Conservation (phyloP, 768 basidiomycete species). For the Fomitopsis serialis region DNA sequence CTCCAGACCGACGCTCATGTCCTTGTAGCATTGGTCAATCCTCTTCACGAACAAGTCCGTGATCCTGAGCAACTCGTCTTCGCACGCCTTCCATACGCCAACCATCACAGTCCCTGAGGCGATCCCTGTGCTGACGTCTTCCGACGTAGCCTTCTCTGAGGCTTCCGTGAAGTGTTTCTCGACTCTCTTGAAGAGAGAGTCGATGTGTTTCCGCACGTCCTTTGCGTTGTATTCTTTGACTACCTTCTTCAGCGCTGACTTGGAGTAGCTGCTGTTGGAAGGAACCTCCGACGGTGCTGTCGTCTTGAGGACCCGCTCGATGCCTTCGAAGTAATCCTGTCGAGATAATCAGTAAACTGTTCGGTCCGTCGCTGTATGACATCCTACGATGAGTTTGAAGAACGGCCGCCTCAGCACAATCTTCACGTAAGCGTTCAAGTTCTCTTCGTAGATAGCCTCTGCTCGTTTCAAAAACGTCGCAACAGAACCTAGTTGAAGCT, state of each 20-base stretch:
- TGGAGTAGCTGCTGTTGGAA: conserved; percentile 69
- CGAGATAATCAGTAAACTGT: neutral
- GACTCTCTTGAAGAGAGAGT: conserved; percentile 82
- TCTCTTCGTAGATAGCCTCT: conserved; percentile 84
- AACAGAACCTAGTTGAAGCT: conserved; percentile 61
- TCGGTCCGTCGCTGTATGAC: neutral
- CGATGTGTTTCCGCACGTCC: conserved; percentile 85
- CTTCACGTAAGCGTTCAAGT: conserved; percentile 79
- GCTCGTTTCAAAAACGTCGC: conserved; percentile 64
- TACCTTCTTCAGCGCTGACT: conserved; percentile 74
- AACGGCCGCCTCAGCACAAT: conserved; percentile 85
- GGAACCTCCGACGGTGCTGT: conserved; percentile 74
- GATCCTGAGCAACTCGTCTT: conserved; percentile 73
- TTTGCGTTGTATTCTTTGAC: conserved; percentile 83
- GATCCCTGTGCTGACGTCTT: conserved; percentile 47
- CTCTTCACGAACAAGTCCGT: conserved; percentile 63
- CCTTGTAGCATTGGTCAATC: conserved; percentile 76
- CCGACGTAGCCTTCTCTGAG: conserved; percentile 57
- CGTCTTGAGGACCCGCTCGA: conserved; percentile 82
- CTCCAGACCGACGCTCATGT: conserved; percentile 67
- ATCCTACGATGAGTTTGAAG: conserved; percentile 74
- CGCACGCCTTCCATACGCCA: conserved; percentile 88
- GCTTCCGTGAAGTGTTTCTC: conserved; percentile 94
- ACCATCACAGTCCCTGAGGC: conserved; percentile 63
- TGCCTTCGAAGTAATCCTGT: conserved; percentile 92